Base-by-base conservation (phyloP, 2,329 filamentous ascomycete species). In the Penicillium aurantiogriseum region DNA sequence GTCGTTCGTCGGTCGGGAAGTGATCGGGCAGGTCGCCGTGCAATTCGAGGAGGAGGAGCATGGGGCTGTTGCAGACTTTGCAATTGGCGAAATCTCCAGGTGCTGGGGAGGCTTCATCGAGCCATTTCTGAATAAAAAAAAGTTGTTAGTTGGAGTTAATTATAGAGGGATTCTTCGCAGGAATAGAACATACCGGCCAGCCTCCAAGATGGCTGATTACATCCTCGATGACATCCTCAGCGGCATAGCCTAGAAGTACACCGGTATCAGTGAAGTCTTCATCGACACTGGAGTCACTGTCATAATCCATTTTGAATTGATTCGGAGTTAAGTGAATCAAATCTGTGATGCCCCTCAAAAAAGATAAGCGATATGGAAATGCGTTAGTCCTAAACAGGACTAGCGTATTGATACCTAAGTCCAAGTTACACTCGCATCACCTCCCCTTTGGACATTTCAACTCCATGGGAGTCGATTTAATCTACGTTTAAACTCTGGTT, bases 161-260 rank as follows among this genome's bases (percentile, higher is more conserved):
- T 19, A 21, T 42, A 31, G 21, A 23, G 42, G 25, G 40, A 21
- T 45, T 39, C 19, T 17, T n/a, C 23, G 29, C 4, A 19, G 10
- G 49, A 19, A 19, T 47, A 29, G 38, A 46, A 79, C 87, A 67
- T 87, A 97, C 93, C 51, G 94, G 91, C 68, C 81, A 83, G 54
- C 94, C 94, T 64, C 94, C 94, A 11, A 99, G 80, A 65, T 93
- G 90, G 74, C 91, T 97, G 69, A 96, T 88, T 13, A 85, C 83
- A 74, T 99, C 93, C 62, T 91, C 88, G 54, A 87, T 88, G 15
- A 86, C 79, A 54, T 96, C 90, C 71, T 87, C 86, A 1, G 90
- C 89, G 3, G 91, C 90, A 74, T 96, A 99, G 5, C 94, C 94
- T 13, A 99, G 83, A 2, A 97, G 84, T 2, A 97, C 92, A 64